A percentile compares a stretch with the other conserved stretches of the same genome.
These are phyloP conservation scores for Aureobasidium lini DNA, from an alignment of 2,329 filamentous ascomycete genomes.

Conservation along the genomic window DNA sequence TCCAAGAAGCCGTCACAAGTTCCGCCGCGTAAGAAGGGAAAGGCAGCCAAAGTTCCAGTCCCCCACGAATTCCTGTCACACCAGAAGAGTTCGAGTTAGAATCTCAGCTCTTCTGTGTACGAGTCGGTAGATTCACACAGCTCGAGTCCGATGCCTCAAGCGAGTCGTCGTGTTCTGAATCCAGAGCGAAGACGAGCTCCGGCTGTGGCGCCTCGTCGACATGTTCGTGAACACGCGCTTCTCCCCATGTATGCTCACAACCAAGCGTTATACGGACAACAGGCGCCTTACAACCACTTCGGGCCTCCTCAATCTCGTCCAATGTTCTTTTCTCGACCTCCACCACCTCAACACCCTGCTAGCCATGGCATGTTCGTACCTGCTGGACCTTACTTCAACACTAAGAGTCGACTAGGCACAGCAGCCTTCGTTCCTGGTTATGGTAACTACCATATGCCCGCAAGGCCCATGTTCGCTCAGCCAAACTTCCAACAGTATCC, in stretches of 20 bases:
- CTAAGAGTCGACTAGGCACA: background rate
- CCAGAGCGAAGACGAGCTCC: background rate
- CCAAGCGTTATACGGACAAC: background rate
- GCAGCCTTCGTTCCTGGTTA: background rate
- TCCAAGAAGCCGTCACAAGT: background rate
- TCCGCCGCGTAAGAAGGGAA: background rate
- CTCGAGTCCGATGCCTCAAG: background rate
- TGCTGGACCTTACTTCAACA: background rate
- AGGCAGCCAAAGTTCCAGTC: background rate
- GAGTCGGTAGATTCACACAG: background rate
- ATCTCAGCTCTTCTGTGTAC: background rate
- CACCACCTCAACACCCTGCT: background rate
- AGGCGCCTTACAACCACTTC: background rate
- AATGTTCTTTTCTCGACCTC: background rate
- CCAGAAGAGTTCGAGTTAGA: background rate
- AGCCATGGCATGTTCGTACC: background rate
- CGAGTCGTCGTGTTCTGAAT: background rate
- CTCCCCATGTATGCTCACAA: background rate
- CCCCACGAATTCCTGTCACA: constrained; percentile 10
- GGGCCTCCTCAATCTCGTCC: background rate
- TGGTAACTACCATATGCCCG: background rate
- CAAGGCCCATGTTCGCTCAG: background rate
- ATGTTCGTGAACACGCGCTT: background rate
- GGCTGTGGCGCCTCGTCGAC: background rate
- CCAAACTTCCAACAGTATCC: background rate